These are phyloP conservation scores for Carex kokanica DNA, from an alignment of 176 grass and related monocot genomes.

Conservation along the genomic window DNA sequence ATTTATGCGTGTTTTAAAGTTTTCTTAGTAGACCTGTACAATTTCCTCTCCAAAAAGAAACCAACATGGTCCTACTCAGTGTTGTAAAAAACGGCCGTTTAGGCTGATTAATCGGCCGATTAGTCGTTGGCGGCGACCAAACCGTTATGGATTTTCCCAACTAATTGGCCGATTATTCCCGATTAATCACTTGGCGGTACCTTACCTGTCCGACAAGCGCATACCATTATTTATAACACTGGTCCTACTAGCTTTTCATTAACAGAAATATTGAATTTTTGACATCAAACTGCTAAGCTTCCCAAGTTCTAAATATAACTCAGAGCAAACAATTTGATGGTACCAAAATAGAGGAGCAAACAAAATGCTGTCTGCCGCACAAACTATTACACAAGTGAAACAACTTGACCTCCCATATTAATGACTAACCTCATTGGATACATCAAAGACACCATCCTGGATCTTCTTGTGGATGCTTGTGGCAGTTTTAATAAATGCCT, in stretches of 20 bases:
- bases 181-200: too few relatives aligned
- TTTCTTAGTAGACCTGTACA: neutral
- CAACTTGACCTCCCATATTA: neutral
- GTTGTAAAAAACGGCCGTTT: too few relatives aligned
- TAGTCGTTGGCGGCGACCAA: too few relatives aligned
- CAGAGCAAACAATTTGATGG: neutral
- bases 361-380: neutral
- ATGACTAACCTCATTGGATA: constrained; percentile 43
- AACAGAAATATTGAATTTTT: neutral
- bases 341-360: neutral
- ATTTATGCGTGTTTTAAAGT: neutral
- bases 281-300: neutral
- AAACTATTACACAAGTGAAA: neutral
- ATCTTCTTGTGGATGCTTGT: constrained; percentile 50
- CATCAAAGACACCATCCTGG: constrained; percentile 43
- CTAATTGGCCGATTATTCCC: too few relatives aligned
- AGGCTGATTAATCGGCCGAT: too few relatives aligned
- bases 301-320: neutral
- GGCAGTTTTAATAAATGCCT: constrained; percentile 45
- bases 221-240: too few relatives aligned
- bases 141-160: too few relatives aligned
- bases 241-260: neutral
- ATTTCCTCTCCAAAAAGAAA: neutral
- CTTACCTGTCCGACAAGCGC: too few relatives aligned
- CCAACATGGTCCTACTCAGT: neutral